These are phyloP conservation scores for Myriosclerotinia scirpicola DNA, from an alignment of 2,329 filamentous ascomycete genomes.

Conservation along the genomic window DNA sequence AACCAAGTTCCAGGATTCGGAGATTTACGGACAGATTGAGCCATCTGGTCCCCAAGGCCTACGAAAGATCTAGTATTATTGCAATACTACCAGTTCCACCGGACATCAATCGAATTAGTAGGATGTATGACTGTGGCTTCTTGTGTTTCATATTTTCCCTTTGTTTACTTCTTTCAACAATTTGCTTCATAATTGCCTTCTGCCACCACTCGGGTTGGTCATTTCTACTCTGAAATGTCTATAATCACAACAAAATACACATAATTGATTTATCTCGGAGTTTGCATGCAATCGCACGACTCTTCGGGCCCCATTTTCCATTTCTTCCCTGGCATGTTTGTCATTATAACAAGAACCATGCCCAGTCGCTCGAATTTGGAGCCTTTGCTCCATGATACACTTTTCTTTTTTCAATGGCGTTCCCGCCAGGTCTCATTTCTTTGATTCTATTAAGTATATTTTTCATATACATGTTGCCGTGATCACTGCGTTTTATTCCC, in stretches of 20 bases:
- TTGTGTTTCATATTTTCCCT: background rate
- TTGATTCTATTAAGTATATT: no score
- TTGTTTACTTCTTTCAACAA: background rate
- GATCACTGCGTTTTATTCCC: no score
- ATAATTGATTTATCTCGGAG: background rate
- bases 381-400: background rate
- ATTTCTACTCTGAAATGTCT: background rate
- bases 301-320: background rate
- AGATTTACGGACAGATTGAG: slow-evolving; percentile 12
- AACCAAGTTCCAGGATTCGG: slow-evolving; percentile 3
- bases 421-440: no score
- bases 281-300: background rate
- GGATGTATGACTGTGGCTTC: background rate
- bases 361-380: background rate
- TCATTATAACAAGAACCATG: background rate
- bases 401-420: background rate
- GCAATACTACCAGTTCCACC: slow-evolving; percentile 9
- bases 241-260: background rate
- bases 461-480: no score
- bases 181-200: background rate
- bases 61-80: slow-evolving; percentile 9
- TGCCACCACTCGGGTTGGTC: no score
- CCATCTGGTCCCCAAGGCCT: slow-evolving; percentile 12
- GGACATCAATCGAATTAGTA: background rate
- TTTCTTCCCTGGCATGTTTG: background rate